Evolutionary conservation across 2,329 filamentous ascomycete genomes (phyloP), one percentile per base, ranked within the genome.

Genomic region (Xylariales sp.): DNA sequence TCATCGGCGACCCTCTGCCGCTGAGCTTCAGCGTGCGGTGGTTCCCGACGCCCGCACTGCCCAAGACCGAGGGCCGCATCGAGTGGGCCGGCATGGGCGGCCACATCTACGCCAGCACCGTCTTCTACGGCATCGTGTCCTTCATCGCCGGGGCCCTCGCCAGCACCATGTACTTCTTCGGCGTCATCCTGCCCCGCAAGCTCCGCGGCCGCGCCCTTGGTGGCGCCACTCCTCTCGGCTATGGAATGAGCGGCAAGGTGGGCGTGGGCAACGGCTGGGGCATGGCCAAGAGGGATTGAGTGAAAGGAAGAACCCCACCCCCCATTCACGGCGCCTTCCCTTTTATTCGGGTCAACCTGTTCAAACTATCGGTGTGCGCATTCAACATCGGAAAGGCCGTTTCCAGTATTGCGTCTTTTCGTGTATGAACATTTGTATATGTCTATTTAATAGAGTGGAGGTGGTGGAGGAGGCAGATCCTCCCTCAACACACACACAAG

Each of bases 1-100:
- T 96, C 21, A 95, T 96, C 47, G 90, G 91, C 11, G 90, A 97
- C 60, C 77, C 85, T 5, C 61, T 97, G 40, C 83, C 86, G 0
- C 69, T 97, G 50, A 74, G 71, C 30, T 86, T 97, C 53, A 85
- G 80, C 28, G 83, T 97, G 12, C 72, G 88, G 30, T 97, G 93
- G 93, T 93, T 91, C 59, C 84, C 85, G 1, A 85, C 77, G 17
- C 83, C 85, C 1, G 69, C 73, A 25, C 67, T 91, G 46, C 86
- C 85, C 46, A 75, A 74, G 57, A 78, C 71, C n/a, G 78, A 81
- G 58, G 79, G 79, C 10, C 69, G 66, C 43, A 76, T 83, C 5
- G 76, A 81, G 60, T 83, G 79, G 79, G 69, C 74, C 42, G 79
- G 79, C 4, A 71, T 83, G 61, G 78, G 78, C 13, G 76, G 78